Evolutionary conservation across 495 filamentous ascomycete species (phyloP), one percentile per base, ranked within the genome.

Genomic region (Aspergillus avenaceus): DNA sequence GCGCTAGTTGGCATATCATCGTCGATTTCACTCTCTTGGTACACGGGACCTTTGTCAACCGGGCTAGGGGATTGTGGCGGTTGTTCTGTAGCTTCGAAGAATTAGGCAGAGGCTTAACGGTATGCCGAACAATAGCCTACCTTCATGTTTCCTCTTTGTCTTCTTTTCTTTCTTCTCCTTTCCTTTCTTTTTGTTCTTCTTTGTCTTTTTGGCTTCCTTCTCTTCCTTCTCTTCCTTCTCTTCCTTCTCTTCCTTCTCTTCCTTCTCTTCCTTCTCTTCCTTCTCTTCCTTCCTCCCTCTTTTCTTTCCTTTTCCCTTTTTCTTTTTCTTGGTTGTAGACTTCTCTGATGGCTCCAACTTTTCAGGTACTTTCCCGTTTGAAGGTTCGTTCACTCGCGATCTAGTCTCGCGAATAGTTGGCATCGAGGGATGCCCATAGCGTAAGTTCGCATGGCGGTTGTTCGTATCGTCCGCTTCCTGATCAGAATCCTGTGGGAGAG

Each of bases 351-450:
- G 14, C 11, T 45, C 26, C 21, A 2, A 8, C 13, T 22, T 45
- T 12, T 13, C 5, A 1, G 0, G 42, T 2, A 14, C 2, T 31
- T 26, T 42, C 37, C 11, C 26, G 8, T 18, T 13, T 29, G 42
- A 32, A 12, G 4, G 29, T 12, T 22, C 38, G n/a, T 49, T 41
- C 28, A 27, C 0, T 11, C 28, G 26, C 7, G 46, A 43, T 16
- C 46, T 34, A 11, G 48, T 31, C 4, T 43, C n/a, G n/a, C 52
- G 57, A 4, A 70, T 44, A n/a, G 58, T 54, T 0, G 68, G 56
- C 41, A 59, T 59, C 21, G 63, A 70, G 21, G 69, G 67, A 51
- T 72, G 61, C 8, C 49, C 47, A 28, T 73, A 77, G n/a, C 58
- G 63, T 16, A 78, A 55, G 21, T 52, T 71, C 8, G 74, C 65